A percentile compares a stretch with the other conserved stretches of the same genome.
phyloP scores from a whole-genome alignment of 345 rosid species.

The Populus simonii region DNA sequence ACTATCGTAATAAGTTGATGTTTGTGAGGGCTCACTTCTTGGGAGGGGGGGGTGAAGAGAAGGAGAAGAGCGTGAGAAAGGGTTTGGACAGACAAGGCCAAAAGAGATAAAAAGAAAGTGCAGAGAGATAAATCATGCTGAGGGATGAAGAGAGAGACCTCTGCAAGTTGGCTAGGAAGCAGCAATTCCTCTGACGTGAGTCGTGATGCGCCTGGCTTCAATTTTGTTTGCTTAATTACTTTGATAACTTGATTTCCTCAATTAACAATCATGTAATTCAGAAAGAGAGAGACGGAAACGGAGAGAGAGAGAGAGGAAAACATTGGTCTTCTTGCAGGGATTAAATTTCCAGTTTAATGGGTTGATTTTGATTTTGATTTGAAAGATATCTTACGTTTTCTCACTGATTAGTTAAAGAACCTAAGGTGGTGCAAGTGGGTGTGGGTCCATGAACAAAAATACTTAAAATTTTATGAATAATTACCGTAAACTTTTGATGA shows the following conservation, averaged over 20 bases:
- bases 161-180: conserved; percentile 50
- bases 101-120: conserved; percentile 21
- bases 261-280: not conserved
- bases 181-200: conserved; percentile 39
- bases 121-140: conserved; percentile 26
- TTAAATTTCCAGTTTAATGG: conserved; percentile 9
- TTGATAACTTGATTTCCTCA: not conserved
- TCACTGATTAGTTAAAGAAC: not conserved
- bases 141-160: conserved; percentile 37
- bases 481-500: not conserved
- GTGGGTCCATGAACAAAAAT: not conserved
- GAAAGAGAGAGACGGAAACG: not conserved
- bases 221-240: not conserved
- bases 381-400: not conserved
- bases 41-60: not conserved
- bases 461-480: not conserved
- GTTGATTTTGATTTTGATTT: not conserved
- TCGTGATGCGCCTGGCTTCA: conserved; percentile 16
- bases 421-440: conserved; percentile 6
- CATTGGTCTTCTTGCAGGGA: conserved; percentile 12
- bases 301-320: not conserved
- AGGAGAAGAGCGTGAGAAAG: not conserved
- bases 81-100: conserved; percentile 21
- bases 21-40: conserved; percentile 35
- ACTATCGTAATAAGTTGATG: not conserved